phyloP scores from a whole-genome alignment of 805 yeast species.

The Hanseniaspora mollemarum region DNA sequence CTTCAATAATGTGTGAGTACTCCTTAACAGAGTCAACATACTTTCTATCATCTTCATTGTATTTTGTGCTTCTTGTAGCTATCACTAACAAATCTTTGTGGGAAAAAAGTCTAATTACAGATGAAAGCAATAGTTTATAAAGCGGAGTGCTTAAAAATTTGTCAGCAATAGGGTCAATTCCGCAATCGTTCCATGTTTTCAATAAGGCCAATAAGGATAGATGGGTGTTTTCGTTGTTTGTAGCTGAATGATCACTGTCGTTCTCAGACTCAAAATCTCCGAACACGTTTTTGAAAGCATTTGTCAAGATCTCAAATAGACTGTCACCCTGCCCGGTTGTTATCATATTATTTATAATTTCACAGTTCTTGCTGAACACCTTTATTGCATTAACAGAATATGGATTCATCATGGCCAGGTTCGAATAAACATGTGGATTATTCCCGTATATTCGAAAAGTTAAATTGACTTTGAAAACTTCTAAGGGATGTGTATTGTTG shows the following conservation, averaged over 20 bases:
- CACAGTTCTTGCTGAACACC: constrained; percentile 76
- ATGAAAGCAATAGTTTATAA: constrained; percentile 86
- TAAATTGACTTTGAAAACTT: constrained; percentile 89
- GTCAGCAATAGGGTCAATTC: constrained; percentile 89
- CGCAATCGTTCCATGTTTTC: constrained; percentile 80
- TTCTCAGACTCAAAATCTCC: constrained; percentile 37
- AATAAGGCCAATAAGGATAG: constrained; percentile 79
- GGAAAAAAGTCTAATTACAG: constrained; percentile 81
- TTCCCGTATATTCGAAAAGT: constrained; percentile 82
- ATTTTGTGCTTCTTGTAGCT: constrained; percentile 52
- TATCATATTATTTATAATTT: constrained; percentile 75
- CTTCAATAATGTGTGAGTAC: constrained; percentile 74
- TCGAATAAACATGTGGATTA: constrained; percentile 98
- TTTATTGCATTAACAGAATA: constrained; percentile 83
- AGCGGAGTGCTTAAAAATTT: constrained; percentile 92
- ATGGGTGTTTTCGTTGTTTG: constrained; percentile 78
- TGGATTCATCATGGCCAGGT: constrained; percentile 90
- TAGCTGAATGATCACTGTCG: constrained; percentile 32
- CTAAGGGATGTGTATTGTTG: constrained; percentile 63
- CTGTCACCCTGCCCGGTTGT: constrained; percentile 53
- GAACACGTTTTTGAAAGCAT: constrained; percentile 69
- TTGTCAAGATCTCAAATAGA: constrained; percentile 44
- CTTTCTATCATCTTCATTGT: constrained; percentile 82
- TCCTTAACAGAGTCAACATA: constrained; percentile 79
- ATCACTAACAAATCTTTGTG: constrained; percentile 66